These are phyloP conservation scores for Arachnomyces sp. DNA, from an alignment of 2,329 filamentous ascomycete genomes.

Conservation along the genomic window DNA sequence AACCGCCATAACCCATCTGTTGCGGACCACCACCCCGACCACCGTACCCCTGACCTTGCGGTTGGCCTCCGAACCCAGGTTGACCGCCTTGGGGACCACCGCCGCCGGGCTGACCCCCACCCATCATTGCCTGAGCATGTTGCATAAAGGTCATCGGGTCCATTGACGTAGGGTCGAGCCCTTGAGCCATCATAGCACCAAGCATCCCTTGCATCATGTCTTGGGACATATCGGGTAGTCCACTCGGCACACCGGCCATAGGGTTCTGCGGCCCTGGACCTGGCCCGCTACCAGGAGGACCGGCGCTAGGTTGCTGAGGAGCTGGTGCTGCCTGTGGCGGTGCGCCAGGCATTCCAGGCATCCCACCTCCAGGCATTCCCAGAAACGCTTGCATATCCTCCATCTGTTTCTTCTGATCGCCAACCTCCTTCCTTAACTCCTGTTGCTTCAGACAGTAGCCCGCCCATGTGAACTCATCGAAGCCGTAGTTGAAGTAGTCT, in stretches of 20 bases:
- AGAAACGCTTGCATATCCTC: constrained; percentile 55
- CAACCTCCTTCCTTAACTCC: constrained; percentile 64
- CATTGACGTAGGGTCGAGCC: constrained; percentile 46
- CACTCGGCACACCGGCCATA: constrained; percentile 29
- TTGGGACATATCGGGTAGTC: constrained; percentile 44
- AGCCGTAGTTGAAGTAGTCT: constrained; percentile 98
- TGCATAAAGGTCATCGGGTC: constrained; percentile 49
- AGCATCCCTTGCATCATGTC: constrained; percentile 55
- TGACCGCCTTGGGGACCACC: constrained; percentile 28
- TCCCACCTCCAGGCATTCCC: constrained; percentile 32
- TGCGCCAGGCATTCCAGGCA: constrained; percentile 39
- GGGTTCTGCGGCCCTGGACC: constrained; percentile 8
- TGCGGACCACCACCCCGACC: constrained; percentile 30
- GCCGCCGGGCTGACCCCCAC: constrained; percentile 32
- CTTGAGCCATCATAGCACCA: constrained; percentile 45
- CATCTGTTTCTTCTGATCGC: constrained; percentile 65
- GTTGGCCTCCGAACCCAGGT: constrained; percentile 25
- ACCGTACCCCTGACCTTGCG: constrained; percentile 25
- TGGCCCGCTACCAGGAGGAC: constrained; percentile 1
- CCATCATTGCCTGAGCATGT: constrained; percentile 44
- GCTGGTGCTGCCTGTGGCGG: constrained; percentile 16
- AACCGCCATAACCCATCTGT: constrained; percentile 36
- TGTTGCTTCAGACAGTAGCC: constrained; percentile 88
- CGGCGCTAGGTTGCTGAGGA: constrained; percentile 3
- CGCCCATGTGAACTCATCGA: constrained; percentile 97